Evolutionary conservation across 768 basidiomycete genomes (phyloP).

Genomic region (Suillus sp.): DNA sequence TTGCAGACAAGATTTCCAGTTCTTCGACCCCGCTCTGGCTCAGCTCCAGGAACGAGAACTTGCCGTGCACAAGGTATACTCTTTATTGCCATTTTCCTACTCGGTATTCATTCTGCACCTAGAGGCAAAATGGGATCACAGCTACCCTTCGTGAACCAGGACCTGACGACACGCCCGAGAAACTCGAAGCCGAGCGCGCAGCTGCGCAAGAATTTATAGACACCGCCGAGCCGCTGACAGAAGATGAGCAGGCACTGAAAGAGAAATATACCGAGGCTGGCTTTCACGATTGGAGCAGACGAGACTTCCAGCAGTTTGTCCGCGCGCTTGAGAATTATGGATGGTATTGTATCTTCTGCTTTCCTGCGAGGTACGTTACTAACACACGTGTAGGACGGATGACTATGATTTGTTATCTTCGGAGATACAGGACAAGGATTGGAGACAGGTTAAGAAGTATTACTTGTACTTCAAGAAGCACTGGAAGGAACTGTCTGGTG

Average conservation of each 20-base stretch:
- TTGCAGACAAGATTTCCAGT: slow-evolving; percentile 91
- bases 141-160: slow-evolving; percentile 69
- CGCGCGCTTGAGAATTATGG: slow-evolving; percentile 79
- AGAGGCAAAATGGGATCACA: slow-evolving; percentile 68
- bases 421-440: slow-evolving; percentile 83
- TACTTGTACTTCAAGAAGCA: slow-evolving; percentile 86
- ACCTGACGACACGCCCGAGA: slow-evolving; percentile 79
- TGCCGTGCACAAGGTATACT: slow-evolving; percentile 69
- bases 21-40: slow-evolving; percentile 81
- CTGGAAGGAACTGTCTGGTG: slow-evolving; percentile 82
- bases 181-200: slow-evolving; percentile 76
- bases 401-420: slow-evolving; percentile 68
- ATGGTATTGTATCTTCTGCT: slow-evolving; percentile 51
- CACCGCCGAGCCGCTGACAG: slow-evolving; percentile 89
- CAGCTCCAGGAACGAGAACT: slow-evolving; percentile 87
- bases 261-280: slow-evolving; percentile 76
- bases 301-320: slow-evolving; percentile 92
- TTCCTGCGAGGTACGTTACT: not conserved
- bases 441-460: slow-evolving; percentile 78
- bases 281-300: slow-evolving; percentile 89
- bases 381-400: slow-evolving; percentile 50
- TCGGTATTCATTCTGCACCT: not conserved
- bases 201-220: slow-evolving; percentile 89
- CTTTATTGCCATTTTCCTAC: not conserved
- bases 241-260: slow-evolving; percentile 83